These are phyloP conservation scores for Aspergillus campestris DNA, from an alignment of 495 filamentous ascomycete species.

Conservation along the genomic window DNA sequence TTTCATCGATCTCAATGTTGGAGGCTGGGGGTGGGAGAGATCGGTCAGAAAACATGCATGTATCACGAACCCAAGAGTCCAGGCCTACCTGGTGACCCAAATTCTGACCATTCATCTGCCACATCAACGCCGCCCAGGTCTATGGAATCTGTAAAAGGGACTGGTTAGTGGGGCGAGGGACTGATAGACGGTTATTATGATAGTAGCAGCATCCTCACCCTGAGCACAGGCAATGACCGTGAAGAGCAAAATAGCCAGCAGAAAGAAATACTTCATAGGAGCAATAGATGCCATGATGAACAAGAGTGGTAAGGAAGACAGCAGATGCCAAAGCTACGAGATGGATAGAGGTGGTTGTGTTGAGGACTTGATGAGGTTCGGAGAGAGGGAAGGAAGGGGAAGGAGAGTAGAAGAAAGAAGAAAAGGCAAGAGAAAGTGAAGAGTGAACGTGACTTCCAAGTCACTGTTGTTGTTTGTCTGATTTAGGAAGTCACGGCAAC, in stretches of 20 bases:
- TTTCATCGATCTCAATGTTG: too few relatives aligned
- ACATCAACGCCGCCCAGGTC: too few relatives aligned
- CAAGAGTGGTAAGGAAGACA: slow-evolving; percentile 1
- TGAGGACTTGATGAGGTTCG: neutral
- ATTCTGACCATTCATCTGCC: too few relatives aligned
- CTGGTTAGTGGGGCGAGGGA: neutral
- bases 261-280: slow-evolving; percentile 1
- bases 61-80: too few relatives aligned
- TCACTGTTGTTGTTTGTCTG: too few relatives aligned
- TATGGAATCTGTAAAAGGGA: neutral
- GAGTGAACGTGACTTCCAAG: slow-evolving; percentile 10
- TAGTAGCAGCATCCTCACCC: slow-evolving; percentile 5
- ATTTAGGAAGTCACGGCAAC: too few relatives aligned
- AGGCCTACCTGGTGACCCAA: too few relatives aligned
- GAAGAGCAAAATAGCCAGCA: slow-evolving; percentile 10
- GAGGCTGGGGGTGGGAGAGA: too few relatives aligned
- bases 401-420: neutral
- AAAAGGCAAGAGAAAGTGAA: neutral
- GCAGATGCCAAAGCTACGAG: neutral
- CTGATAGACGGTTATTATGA: neutral
- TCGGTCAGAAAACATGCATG: too few relatives aligned
- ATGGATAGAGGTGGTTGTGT: neutral
- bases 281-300: slow-evolving; percentile 1
- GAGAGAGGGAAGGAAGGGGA: neutral
- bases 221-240: neutral